phyloP scores from a whole-genome alignment of 148 eudicot species.

The Simmondsia chinensis region DNA sequence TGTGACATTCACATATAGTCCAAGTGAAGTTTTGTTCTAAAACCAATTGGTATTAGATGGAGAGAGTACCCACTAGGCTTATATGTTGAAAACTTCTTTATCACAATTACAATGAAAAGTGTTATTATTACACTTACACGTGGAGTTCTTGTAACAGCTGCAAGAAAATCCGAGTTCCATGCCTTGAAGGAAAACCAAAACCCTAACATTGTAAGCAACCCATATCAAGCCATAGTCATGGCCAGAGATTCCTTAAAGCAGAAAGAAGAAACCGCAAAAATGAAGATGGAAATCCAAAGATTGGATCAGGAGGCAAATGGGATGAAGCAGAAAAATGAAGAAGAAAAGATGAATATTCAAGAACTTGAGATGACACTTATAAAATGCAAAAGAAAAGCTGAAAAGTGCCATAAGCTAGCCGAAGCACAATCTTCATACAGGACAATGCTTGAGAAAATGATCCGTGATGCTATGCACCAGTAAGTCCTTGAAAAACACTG shows the following conservation, averaged over 20 bases:
- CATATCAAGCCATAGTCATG: constrained; percentile 78
- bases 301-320: constrained; percentile 61
- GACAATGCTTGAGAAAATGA: constrained; percentile 87
- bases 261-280: constrained; percentile 64
- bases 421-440: constrained; percentile 83
- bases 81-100: too few species aligned
- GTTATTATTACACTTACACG: too few species aligned
- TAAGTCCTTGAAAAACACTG: constrained; percentile 36
- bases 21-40: too few species aligned
- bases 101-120: too few species aligned
- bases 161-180: constrained; percentile 38
- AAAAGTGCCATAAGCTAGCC: constrained; percentile 74
- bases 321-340: constrained; percentile 58
- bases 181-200: constrained; percentile 56
- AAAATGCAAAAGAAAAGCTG: constrained; percentile 63
- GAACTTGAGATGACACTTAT: constrained; percentile 67
- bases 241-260: constrained; percentile 86
- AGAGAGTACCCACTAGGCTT: too few species aligned
- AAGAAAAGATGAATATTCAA: constrained; percentile 65
- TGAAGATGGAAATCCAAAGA: constrained; percentile 66
- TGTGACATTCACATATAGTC: too few species aligned
- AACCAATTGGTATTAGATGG: too few species aligned
- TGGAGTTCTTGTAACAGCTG: constrained; percentile 35
- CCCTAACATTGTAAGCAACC: constrained; percentile 50
- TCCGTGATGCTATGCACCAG: constrained; percentile 98